phyloP scores from a whole-genome alignment of 164 flowering plant genomes.

The Amborella trichopoda region DNA sequence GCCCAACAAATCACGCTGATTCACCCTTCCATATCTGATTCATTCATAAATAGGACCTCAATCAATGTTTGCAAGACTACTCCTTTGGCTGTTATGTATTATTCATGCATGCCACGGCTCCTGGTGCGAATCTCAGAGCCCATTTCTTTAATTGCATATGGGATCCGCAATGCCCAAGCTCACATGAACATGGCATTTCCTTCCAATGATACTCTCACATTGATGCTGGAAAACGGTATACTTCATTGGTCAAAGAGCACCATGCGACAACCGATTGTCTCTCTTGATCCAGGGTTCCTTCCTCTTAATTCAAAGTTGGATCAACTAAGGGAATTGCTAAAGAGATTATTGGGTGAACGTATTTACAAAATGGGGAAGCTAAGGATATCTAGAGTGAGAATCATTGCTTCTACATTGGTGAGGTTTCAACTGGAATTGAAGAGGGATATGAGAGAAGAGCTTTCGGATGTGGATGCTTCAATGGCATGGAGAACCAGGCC shows the following conservation, averaged over 20 bases:
- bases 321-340: constrained; percentile 27
- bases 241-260: constrained; percentile 13
- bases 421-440: constrained; percentile 51
- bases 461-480: constrained; percentile 11
- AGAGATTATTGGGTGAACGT: constrained; percentile 20
- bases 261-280: constrained; percentile 18
- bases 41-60: constrained; percentile 13
- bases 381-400: constrained; percentile 24
- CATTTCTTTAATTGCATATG: constrained; percentile 40
- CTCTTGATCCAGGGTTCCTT: constrained; percentile 22
- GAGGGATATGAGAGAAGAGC: constrained; percentile 26
- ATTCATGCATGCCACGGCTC: constrained; percentile 26
- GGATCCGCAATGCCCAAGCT: constrained; percentile 22
- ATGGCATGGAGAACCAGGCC: constrained; percentile 76
- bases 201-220: constrained; percentile 26
- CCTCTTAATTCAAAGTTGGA: no score
- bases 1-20: constrained; percentile 40
- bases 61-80: constrained; percentile 7
- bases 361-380: constrained; percentile 11
- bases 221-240: constrained; percentile 56
- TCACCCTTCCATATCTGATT: constrained; percentile 20
- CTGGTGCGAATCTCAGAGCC: constrained; percentile 43
- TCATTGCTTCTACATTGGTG: constrained; percentile 26
- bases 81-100: constrained; percentile 17
- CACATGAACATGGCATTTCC: constrained; percentile 20